phyloP scores from a whole-genome alignment of 2,329 filamentous ascomycete species.

The Thielaviopsis populi region DNA sequence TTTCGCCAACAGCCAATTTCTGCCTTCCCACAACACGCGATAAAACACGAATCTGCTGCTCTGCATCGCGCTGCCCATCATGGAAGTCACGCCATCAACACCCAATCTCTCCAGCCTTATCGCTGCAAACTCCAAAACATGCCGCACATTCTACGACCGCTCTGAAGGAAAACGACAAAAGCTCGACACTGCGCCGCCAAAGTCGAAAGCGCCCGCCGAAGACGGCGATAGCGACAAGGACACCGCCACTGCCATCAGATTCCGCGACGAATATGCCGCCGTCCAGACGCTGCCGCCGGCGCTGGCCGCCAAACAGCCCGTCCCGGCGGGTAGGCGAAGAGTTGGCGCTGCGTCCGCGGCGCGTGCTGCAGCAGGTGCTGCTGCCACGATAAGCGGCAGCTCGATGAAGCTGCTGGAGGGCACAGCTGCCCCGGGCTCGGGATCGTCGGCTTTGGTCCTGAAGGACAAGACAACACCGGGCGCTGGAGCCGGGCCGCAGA shows the following conservation, averaged over 20 bases:
- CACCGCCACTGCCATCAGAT: constrained; percentile 31
- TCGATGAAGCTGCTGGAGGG: constrained; percentile 28
- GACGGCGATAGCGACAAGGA: constrained; percentile 18
- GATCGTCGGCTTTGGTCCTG: constrained; percentile 1
- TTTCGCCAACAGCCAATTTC: background rate
- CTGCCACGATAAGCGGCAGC: constrained; percentile 14
- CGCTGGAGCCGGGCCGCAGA: constrained; percentile 16
- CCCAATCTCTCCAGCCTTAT: constrained; percentile 15
- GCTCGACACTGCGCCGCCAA: constrained; percentile 24
- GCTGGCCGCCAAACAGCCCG: constrained; percentile 65
- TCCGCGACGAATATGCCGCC: constrained; percentile 60
- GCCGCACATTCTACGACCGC: constrained; percentile 16
- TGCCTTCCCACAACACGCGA: background rate
- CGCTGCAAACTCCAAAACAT: constrained; percentile 16
- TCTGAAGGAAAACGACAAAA: constrained; percentile 27
- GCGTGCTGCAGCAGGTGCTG: constrained; percentile 23
- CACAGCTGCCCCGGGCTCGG: constrained; percentile 31
- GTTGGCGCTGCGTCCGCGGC: constrained; percentile 3
- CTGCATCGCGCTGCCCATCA: background rate
- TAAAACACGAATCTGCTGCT: background rate
- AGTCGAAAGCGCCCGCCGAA: background rate
- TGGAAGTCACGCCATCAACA: constrained; percentile 11
- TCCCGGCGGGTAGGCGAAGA: constrained; percentile 11
- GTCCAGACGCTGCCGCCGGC: constrained; percentile 63
- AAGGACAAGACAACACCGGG: background rate